Conservation (phyloP, 352 stramenopile species). For the Phytophthora citricola region DNA sequence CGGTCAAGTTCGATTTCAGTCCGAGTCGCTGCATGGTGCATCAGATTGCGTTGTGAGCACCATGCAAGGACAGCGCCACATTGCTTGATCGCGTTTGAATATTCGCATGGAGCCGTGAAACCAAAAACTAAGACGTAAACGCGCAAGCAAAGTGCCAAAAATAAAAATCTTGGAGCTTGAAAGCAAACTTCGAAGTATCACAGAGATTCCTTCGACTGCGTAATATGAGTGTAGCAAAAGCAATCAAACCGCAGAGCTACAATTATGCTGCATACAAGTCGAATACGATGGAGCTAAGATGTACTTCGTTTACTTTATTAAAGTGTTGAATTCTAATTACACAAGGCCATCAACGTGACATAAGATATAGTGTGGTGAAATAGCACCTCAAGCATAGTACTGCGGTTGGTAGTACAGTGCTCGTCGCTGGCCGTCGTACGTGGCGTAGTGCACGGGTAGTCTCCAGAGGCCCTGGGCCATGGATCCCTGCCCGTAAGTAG, state of each 20-base stretch:
- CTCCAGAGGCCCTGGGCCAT: slow-evolving; percentile 17
- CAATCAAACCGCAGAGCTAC: no score
- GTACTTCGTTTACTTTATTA: neutral
- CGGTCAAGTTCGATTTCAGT: neutral
- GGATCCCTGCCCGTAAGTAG: neutral
- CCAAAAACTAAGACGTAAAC: no score
- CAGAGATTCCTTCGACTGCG: neutral
- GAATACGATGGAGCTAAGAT: no score
- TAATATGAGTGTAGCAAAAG: neutral
- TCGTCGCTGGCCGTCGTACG: slow-evolving; percentile 11
- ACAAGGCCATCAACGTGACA: neutral
- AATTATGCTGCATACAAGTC: no score
- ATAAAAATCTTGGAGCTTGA: no score
- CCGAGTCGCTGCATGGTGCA: neutral
- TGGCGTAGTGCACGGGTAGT: slow-evolving; percentile 6
- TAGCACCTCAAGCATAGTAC: slow-evolving; percentile 14
- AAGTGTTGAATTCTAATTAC: neutral
- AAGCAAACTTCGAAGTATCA: neutral
- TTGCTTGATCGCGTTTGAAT: neutral
- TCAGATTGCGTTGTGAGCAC: no score
- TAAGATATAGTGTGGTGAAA: neutral
- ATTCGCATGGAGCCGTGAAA: no score
- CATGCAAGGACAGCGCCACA: no score
- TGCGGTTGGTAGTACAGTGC: slow-evolving; percentile 23
- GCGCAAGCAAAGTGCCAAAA: no score